These are phyloP conservation scores for Dendrobium chrysotoxum DNA, from an alignment of 106 monocot species.

Conservation along the genomic window DNA sequence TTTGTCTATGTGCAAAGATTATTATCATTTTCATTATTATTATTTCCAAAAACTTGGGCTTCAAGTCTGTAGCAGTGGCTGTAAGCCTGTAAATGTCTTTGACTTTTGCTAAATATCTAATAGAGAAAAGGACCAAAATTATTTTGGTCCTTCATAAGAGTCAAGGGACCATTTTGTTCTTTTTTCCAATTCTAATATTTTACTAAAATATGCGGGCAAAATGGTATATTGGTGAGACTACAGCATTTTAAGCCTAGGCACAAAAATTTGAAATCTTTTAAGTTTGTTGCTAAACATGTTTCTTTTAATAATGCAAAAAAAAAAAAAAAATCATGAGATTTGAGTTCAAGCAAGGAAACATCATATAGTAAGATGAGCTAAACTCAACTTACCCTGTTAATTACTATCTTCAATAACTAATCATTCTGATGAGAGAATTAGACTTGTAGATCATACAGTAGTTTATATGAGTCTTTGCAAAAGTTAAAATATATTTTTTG, in stretches of 20 bases:
- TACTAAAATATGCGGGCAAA: neutral
- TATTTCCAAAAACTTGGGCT: neutral
- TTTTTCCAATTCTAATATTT: neutral
- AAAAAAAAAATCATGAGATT: no score
- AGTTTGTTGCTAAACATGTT: neutral
- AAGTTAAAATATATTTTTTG: neutral
- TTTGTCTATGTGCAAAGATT: neutral
- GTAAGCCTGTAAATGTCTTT: no score
- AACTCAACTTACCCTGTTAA: neutral
- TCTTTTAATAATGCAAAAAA: no score
- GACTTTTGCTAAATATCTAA: no score
- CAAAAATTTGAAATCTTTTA: neutral
- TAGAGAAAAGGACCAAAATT: no score
- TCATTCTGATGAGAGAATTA: neutral
- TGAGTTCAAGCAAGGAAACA: neutral
- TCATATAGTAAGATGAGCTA: neutral
- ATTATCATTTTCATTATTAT: neutral
- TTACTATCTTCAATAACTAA: neutral
- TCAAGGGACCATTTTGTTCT: no score
- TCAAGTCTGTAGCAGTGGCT: no score
- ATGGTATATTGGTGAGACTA: neutral
- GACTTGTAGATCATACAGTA: neutral
- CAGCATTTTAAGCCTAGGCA: neutral
- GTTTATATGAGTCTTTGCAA: neutral
- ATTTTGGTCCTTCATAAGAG: no score